Percentiles rank a stretch among this genome's conserved stretches.
phyloP scores from a whole-genome alignment of 371 early-diverging fungal species.

The Mucor racemosus region DNA sequence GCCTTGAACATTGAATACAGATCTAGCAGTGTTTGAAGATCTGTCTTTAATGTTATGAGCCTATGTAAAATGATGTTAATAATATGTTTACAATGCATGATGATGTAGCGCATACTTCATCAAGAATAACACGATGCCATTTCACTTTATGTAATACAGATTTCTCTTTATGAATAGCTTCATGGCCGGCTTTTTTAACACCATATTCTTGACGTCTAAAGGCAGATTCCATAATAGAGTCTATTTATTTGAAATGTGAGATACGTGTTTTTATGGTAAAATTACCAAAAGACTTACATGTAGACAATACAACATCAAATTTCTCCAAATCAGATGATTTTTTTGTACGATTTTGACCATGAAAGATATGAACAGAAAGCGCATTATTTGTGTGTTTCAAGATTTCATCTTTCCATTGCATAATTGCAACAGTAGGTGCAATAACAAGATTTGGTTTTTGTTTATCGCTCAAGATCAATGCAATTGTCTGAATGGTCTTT shows the following conservation, averaged over 20 bases:
- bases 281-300: slow-evolving; percentile 57
- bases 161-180: slow-evolving; percentile 59
- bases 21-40: slow-evolving; percentile 85
- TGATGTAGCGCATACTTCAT: slow-evolving; percentile 60
- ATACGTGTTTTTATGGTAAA: neutral
- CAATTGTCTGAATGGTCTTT: slow-evolving; percentile 97
- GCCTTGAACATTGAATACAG: slow-evolving; percentile 81
- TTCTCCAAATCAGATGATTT: slow-evolving; percentile 52
- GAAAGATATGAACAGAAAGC: slow-evolving; percentile 71
- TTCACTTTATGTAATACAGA: slow-evolving; percentile 76
- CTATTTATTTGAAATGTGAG: slow-evolving; percentile 26
- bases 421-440: slow-evolving; percentile 88
- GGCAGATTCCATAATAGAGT: slow-evolving; percentile 76
- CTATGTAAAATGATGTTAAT: slow-evolving; percentile 10
- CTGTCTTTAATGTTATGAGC: slow-evolving; percentile 98
- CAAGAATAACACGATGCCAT: slow-evolving; percentile 91
- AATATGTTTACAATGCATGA: neutral
- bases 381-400: slow-evolving; percentile 68
- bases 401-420: slow-evolving; percentile 92
- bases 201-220: slow-evolving; percentile 83
- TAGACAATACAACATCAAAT: slow-evolving; percentile 86
- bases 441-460: slow-evolving; percentile 84
- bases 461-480: slow-evolving; percentile 72
- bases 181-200: slow-evolving; percentile 51
- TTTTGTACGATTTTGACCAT: slow-evolving; percentile 70